Percentiles rank a stretch among this genome's conserved stretches.
These are phyloP conservation scores for Kwoniella dejecticola DNA, from an alignment of 768 basidiomycete genomes.

Conservation along the genomic window DNA sequence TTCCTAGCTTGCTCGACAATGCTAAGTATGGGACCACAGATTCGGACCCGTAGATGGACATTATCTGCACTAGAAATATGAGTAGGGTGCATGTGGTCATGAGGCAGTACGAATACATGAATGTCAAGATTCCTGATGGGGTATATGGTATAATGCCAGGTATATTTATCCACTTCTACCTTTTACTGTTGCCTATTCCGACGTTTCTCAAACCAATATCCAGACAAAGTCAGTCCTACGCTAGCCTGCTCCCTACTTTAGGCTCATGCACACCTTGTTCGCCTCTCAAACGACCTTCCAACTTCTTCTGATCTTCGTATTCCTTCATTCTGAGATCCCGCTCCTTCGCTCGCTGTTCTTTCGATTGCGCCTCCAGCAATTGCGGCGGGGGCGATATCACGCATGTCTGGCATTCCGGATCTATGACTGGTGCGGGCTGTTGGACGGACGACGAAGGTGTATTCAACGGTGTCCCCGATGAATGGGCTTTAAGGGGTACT, in stretches of 20 bases:
- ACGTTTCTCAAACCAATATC: neutral
- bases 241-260: neutral
- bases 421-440: constrained; percentile 39
- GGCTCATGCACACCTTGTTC: constrained; percentile 36
- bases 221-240: neutral
- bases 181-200: neutral
- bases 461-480: constrained; percentile 23
- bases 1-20: neutral
- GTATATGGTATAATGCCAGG: constrained; percentile 8
- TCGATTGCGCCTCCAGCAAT: constrained; percentile 36
- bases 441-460: constrained; percentile 32
- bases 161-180: constrained; percentile 3
- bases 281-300: constrained; percentile 38
- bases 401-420: constrained; percentile 45
- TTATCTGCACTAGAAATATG: neutral
- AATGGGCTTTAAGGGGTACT: neutral
- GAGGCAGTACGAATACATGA: neutral
- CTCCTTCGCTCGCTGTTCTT: constrained; percentile 33
- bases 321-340: constrained; percentile 39
- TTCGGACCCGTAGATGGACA: neutral
- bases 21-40: no score
- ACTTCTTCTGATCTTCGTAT: constrained; percentile 44
- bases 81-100: constrained; percentile 12
- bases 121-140: neutral
- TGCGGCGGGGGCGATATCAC: constrained; percentile 43